Base-by-base conservation (phyloP, 768 basidiomycete genomes). In the Boletus tomentosulus region DNA sequence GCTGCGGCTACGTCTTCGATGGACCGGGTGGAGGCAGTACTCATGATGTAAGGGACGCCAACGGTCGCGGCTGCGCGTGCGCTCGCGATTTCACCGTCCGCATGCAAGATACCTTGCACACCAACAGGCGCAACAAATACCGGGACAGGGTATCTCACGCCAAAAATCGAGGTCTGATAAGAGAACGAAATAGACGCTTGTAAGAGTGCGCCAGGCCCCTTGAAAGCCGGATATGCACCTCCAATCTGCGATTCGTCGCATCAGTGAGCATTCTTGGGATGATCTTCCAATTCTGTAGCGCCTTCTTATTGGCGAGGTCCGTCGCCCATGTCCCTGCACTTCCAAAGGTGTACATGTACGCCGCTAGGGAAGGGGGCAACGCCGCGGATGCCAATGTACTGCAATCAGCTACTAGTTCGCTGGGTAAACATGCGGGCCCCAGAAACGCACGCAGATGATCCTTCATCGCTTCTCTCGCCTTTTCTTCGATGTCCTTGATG, bases 1-100 rank as follows among this genome's bases (percentile, higher is more conserved):
- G 82, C 91, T 39, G 76, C 64, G 3, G 84, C 92, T n/a, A 92
- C 84, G 42, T 82, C 81, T 65, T 92, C 90, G 54, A 93, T 86
- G 10, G 83, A 80, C 25, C 86, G 80, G 28, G 78, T 74, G 2
- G 86, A 78, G 4, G 90, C 89, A 0, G 89, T 86, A 60, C 88
- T 90, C 69, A 94, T 77, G 58, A 87, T 83, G 62, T 79, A 85
- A 0, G 89, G 85, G 4, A 93, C 70, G 0, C 80, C 79, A 4
- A 89, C 72, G 13, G 75, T 80, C 8, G 69, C 74, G 0, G 83
- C 89, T 1, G 87, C 89, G 1, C 78, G 75, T 1, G 89, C 86
- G 5, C 81, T 74, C 1, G 83, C 88, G 24, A 87, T 68, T 62
- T 94, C 92, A 1, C 77, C 91, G 42, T 86, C 86, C 6, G 78